Percentiles rank a stretch among this genome's conserved stretches.
Evolutionary conservation across 305 asterid species (phyloP).

Genomic region (Fraxinus paxiana): DNA sequence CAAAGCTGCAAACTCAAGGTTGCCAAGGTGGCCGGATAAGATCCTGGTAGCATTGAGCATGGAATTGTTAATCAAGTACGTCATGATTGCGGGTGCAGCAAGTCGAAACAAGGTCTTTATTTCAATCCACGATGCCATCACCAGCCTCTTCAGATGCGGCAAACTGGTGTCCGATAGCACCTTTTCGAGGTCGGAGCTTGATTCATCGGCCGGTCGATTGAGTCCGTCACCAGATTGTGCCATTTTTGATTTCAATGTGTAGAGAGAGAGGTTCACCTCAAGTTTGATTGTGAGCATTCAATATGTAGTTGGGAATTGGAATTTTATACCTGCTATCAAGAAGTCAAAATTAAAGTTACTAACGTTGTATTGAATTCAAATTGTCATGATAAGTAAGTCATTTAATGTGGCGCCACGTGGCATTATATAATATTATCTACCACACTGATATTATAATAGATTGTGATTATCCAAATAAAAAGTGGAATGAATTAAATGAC

Average conservation of each 20-base stretch:
- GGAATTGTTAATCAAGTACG: conserved; percentile 59
- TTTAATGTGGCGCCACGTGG: too few species aligned
- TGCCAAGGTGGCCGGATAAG: conserved; percentile 77
- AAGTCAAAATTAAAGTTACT: neutral
- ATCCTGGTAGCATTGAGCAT: conserved; percentile 67
- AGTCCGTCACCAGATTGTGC: neutral
- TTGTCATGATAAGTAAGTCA: neutral
- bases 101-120: conserved; percentile 50
- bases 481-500: neutral
- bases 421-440: neutral
- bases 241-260: neutral
- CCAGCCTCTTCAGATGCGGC: conserved; percentile 29
- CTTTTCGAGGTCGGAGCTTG: conserved; percentile 51
- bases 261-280: neutral
- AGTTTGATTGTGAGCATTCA: neutral
- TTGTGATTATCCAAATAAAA: too few species aligned
- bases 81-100: conserved; percentile 62
- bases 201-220: neutral
- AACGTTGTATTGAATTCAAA: neutral
- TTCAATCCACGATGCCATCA: conserved; percentile 61
- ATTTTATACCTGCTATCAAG: neutral
- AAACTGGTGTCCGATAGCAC: conserved; percentile 42
- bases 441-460: too few species aligned
- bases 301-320: neutral
- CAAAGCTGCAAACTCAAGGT: conserved; percentile 74